Percentiles rank a stretch among this genome's conserved stretches.
Conservation (phyloP, 306 rosid genomes). For the Luffa acutangula region DNA sequence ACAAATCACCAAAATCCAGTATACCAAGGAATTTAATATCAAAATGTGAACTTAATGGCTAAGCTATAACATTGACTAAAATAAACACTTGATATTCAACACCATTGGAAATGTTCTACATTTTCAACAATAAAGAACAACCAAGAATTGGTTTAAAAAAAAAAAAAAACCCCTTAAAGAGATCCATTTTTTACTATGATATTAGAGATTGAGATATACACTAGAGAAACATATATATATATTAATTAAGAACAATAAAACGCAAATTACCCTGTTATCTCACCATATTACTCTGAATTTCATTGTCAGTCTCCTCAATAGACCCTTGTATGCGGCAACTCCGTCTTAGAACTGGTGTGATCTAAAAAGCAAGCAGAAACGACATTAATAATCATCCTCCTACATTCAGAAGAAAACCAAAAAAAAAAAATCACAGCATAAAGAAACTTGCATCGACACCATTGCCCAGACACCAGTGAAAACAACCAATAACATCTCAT, state of each 20-base stretch:
- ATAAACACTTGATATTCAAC: neutral
- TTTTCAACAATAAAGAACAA: neutral
- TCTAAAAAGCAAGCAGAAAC: constrained; percentile 38
- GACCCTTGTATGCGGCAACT: constrained; percentile 34
- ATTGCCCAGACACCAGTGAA: neutral
- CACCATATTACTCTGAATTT: constrained; percentile 32
- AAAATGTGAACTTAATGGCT: neutral
- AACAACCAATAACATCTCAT: constrained; percentile 5
- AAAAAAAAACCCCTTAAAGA: neutral
- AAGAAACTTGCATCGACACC: neutral
- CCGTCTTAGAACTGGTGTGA: constrained; percentile 38
- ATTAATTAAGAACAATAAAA: neutral
- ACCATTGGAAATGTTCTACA: neutral
- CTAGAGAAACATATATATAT: neutral
- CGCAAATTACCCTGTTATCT: constrained; percentile 36
- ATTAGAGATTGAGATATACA: neutral
- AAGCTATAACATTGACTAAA: neutral
- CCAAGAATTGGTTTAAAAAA: neutral
- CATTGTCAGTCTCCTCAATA: constrained; percentile 26
- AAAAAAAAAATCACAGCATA: neutral
- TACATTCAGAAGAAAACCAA: constrained; percentile 8
- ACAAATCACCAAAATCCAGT: neutral
- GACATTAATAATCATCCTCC: constrained; percentile 26
- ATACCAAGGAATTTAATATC: neutral
- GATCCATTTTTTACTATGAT: neutral